These are phyloP conservation scores for Cenococcum geophilum DNA, from an alignment of 495 filamentous ascomycete species.

Conservation along the genomic window DNA sequence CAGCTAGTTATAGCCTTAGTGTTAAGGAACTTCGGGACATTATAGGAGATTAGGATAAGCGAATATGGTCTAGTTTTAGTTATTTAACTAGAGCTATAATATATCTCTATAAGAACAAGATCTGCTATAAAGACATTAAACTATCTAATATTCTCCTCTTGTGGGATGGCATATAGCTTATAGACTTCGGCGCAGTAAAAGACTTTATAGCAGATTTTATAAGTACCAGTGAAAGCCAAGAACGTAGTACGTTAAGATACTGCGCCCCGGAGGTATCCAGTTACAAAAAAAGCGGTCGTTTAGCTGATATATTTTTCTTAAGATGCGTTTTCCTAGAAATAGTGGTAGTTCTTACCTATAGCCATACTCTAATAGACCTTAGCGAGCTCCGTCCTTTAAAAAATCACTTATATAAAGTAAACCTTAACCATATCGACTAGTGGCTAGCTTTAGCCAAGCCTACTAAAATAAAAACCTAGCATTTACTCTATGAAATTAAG, in stretches of 20 bases:
- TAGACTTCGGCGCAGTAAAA: conserved; percentile 44
- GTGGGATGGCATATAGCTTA: conserved; percentile 34
- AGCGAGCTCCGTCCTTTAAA: neutral
- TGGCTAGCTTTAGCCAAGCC: neutral
- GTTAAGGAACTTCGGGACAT: neutral
- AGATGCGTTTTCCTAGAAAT: conserved; percentile 20
- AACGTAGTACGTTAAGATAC: conserved; percentile 8
- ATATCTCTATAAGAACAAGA: conserved; percentile 39
- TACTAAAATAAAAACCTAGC: neutral
- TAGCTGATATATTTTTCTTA: conserved; percentile 14
- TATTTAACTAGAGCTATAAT: conserved; percentile 39
- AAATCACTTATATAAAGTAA: neutral
- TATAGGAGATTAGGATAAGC: neutral
- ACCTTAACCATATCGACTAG: neutral
- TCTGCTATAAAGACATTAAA: conserved; percentile 46
- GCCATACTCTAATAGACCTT: neutral
- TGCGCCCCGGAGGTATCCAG: conserved; percentile 9
- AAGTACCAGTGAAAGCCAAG: neutral
- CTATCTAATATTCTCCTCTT: conserved; percentile 45
- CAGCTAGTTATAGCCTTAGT: neutral
- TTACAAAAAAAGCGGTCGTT: neutral
- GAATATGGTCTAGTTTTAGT: conserved; percentile 7
- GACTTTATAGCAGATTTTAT: conserved; percentile 17
- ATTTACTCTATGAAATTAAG: neutral
- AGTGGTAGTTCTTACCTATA: conserved; percentile 47